phyloP scores from a whole-genome alignment of 257 asterid genomes.

The Solanum chmielewskii region DNA sequence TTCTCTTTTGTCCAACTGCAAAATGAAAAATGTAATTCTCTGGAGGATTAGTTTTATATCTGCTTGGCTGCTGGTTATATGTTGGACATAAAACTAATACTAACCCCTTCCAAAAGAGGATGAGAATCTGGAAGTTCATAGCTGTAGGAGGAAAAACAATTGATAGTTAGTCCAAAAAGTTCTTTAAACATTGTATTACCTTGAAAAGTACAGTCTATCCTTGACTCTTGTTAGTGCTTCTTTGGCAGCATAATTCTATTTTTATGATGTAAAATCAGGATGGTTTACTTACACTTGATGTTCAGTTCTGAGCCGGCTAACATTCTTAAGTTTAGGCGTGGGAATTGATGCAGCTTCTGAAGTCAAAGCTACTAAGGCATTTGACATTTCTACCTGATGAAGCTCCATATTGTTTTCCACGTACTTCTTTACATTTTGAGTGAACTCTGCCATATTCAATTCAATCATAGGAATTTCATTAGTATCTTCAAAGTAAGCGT shows the following conservation, averaged over 20 bases:
- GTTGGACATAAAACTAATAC: constrained; percentile 12
- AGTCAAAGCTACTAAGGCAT: constrained; percentile 77
- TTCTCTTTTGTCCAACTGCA: constrained; percentile 84
- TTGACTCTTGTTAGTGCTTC: not conserved
- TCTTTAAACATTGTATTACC: not conserved
- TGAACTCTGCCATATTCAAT: constrained; percentile 70
- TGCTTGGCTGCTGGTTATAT: not conserved
- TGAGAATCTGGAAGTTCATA: constrained; percentile 94
- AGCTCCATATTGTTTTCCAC: constrained; percentile 51
- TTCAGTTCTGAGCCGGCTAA: constrained; percentile 89
- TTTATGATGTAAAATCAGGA: not conserved
- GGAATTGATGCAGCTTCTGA: constrained; percentile 87
- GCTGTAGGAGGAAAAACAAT: constrained; percentile 38
- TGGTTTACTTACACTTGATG: constrained; percentile 79
- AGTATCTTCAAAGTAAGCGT: constrained; percentile 38
- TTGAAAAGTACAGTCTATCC: not conserved
- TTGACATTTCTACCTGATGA: constrained; percentile 63
- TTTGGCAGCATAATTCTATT: not conserved
- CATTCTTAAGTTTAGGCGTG: constrained; percentile 74
- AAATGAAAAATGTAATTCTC: constrained; percentile 9
- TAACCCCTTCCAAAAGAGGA: constrained; percentile 76
- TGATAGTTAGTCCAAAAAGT: not conserved
- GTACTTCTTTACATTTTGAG: constrained; percentile 64
- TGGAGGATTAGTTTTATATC: constrained; percentile 1
- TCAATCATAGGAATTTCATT: constrained; percentile 82